Conservation (phyloP, 106 monocot genomes). For the Posidonia australis region DNA sequence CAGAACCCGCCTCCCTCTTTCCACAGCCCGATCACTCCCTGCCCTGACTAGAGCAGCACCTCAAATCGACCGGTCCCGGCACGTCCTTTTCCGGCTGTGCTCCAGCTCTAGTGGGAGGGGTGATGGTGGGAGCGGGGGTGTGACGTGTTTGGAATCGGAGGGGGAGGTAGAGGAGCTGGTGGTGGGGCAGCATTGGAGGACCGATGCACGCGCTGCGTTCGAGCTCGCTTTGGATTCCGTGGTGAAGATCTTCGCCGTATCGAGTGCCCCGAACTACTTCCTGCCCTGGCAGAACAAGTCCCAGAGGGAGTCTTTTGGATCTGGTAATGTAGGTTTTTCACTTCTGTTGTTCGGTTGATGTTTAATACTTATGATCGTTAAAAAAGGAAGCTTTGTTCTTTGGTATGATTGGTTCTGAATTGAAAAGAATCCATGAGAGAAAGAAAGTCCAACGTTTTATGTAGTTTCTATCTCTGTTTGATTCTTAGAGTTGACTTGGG, state of each 20-base stretch:
- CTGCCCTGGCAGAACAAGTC: conserved; percentile 99
- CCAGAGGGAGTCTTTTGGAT: conserved; percentile 90
- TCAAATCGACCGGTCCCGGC: background rate
- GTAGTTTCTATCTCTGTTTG: no score
- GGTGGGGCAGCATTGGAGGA: conserved; percentile 24
- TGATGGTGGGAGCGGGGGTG: conserved; percentile 8
- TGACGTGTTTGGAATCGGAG: conserved; percentile 2
- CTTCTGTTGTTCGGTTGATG: background rate
- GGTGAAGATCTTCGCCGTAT: conserved; percentile 94
- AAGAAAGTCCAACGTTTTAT: no score
- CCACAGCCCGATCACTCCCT: background rate
- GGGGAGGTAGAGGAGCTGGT: conserved; percentile 16
- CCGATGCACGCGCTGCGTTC: conserved; percentile 66
- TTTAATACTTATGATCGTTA: no score
- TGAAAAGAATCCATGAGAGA: no score
- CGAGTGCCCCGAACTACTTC: conserved; percentile 93
- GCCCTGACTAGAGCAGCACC: background rate
- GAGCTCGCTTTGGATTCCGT: conserved; percentile 95
- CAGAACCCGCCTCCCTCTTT: background rate
- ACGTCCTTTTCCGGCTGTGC: background rate
- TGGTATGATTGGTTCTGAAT: no score
- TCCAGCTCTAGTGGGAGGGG: background rate
- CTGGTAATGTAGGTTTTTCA: conserved; percentile 29
- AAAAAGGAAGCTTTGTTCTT: no score
- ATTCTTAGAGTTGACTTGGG: no score